phyloP scores from a whole-genome alignment of 805 yeast species.

The Tetrapisispora arboricola region DNA sequence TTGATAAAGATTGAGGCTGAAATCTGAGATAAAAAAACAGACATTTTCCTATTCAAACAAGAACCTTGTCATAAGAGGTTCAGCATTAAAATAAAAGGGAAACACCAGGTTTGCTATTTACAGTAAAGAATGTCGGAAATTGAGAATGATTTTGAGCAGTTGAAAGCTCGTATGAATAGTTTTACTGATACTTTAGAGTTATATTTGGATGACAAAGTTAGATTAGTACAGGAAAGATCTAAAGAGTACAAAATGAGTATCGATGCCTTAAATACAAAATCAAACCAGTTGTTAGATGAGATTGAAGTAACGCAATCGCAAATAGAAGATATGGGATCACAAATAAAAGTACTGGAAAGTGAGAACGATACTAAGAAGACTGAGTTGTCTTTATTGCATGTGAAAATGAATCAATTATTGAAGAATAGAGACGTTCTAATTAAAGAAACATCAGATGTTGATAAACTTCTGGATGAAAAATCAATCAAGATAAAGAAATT shows the following conservation, averaged over 20 bases:
- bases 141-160: slow-evolving; percentile 8
- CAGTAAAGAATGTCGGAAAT: slow-evolving; percentile 12
- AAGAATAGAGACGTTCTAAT: slow-evolving; percentile 24
- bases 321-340: slow-evolving; percentile 8
- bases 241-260: background rate
- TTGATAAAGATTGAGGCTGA: no score
- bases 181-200: background rate
- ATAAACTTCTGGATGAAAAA: slow-evolving; percentile 23
- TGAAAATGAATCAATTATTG: slow-evolving; percentile 30
- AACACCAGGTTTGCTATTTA: no score
- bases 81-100: no score
- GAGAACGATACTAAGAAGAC: slow-evolving; percentile 28
- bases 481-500: slow-evolving; percentile 28
- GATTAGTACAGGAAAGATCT: background rate
- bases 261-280: background rate
- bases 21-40: no score
- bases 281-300: background rate
- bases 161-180: background rate
- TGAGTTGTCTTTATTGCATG: slow-evolving; percentile 29
- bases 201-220: background rate
- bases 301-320: background rate
- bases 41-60: no score
- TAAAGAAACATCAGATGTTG: slow-evolving; percentile 28
- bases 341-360: slow-evolving; percentile 18
- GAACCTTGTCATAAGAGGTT: background rate